These are phyloP conservation scores for Sodiomyces alkalinus DNA, from an alignment of 2,329 filamentous ascomycete genomes.

Conservation along the genomic window DNA sequence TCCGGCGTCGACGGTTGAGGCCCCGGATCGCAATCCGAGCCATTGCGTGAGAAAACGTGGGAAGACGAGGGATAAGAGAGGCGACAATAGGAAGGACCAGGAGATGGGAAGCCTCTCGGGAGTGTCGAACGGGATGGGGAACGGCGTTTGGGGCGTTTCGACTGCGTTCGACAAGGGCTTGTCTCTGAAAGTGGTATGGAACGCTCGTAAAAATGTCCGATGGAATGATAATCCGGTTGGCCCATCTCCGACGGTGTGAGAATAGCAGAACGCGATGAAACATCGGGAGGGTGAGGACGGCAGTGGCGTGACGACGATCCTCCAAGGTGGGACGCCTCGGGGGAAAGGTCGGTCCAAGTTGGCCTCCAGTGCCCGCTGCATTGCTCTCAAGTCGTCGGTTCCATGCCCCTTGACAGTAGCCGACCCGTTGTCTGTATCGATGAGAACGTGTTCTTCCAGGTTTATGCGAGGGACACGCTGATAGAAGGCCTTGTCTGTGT, in stretches of 20 bases:
- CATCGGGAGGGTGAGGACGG: slow-evolving; percentile 8
- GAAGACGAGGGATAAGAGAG: slow-evolving; percentile 20
- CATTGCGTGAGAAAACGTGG: slow-evolving; percentile 16
- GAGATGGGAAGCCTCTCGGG: slow-evolving; percentile 23
- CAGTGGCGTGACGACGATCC: slow-evolving; percentile 20
- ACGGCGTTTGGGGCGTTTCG: slow-evolving; percentile 5
- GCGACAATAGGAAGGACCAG: slow-evolving; percentile 24
- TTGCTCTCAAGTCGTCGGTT: too few species aligned
- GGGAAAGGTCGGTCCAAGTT: slow-evolving; percentile 18
- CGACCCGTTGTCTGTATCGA: slow-evolving; percentile 6
- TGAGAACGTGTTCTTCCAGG: slow-evolving; percentile 21
- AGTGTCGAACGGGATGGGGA: slow-evolving; percentile 22
- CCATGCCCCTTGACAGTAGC: background rate
- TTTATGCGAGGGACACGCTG: slow-evolving; percentile 16
- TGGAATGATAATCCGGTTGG: slow-evolving; percentile 26
- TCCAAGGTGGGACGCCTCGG: slow-evolving; percentile 22
- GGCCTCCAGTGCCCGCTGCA: slow-evolving; percentile 13
- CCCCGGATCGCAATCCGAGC: slow-evolving; percentile 17
- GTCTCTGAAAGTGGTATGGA: slow-evolving; percentile 14
- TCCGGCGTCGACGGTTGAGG: slow-evolving; percentile 11
- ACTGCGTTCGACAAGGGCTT: too few species aligned
- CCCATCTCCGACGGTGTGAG: slow-evolving; percentile 28
- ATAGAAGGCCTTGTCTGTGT: slow-evolving; percentile 21
- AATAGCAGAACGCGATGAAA: slow-evolving; percentile 25
- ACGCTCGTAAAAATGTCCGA: too few species aligned